These are phyloP conservation scores for Xylona heveae DNA, from an alignment of 495 filamentous ascomycete species.

Conservation along the genomic window DNA sequence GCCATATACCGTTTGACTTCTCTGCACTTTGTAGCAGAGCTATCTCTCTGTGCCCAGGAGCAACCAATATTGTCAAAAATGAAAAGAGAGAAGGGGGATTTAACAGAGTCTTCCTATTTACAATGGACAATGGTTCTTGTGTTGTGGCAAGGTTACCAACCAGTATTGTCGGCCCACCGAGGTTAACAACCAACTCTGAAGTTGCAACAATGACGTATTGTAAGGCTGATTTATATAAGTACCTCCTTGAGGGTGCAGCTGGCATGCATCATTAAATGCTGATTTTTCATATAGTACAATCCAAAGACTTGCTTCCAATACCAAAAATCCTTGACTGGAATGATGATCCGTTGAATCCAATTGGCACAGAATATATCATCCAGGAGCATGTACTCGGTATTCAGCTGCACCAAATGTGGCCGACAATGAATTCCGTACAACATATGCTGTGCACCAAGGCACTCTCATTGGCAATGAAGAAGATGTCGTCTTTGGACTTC, in stretches of 20 bases:
- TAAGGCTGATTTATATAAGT: no score
- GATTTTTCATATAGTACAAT: constrained; percentile 15
- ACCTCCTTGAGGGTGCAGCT: no score
- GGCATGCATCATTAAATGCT: constrained; percentile 6
- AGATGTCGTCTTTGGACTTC: constrained; percentile 19
- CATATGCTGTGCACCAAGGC: constrained; percentile 18
- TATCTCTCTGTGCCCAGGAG: constrained; percentile 12
- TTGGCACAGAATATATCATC: constrained; percentile 25
- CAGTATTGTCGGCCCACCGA: constrained; percentile 14
- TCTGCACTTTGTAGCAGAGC: constrained; percentile 15
- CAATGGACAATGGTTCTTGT: constrained; percentile 13
- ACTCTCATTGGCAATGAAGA: constrained; percentile 13
- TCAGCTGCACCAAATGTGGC: constrained; percentile 18
- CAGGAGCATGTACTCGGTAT: constrained; percentile 20
- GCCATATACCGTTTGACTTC: constrained; percentile 20
- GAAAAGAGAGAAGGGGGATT: constrained; percentile 23
- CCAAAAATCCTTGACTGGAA: constrained; percentile 22
- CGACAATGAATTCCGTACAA: constrained; percentile 16
- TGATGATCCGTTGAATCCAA: constrained; percentile 13
- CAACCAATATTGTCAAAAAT: constrained; percentile 11
- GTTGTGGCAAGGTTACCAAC: constrained; percentile 20
- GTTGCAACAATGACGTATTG: constrained; percentile 24
- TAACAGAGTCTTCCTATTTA: constrained; percentile 23
- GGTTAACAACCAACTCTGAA: constrained; percentile 21
- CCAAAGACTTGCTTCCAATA: constrained; percentile 17